phyloP scores from a whole-genome alignment of 2,329 filamentous ascomycete genomes.

The Venturia pyrina region DNA sequence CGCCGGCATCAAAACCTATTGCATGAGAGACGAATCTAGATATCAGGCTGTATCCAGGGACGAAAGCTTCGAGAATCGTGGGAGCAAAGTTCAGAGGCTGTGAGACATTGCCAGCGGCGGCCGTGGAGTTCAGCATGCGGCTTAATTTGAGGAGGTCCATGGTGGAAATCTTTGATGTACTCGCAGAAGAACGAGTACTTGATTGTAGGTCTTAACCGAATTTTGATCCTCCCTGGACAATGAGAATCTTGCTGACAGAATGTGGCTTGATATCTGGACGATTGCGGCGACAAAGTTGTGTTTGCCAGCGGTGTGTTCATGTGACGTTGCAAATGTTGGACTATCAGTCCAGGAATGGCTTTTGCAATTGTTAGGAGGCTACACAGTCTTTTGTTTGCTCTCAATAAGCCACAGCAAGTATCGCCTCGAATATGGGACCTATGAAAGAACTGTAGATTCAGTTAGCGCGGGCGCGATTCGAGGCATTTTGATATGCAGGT shows the following conservation, averaged over 20 bases:
- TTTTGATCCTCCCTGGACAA: neutral
- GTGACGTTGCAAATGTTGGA: neutral
- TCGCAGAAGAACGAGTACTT: neutral
- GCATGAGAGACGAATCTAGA: conserved; percentile 32
- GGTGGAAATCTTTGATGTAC: neutral
- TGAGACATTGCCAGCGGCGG: conserved; percentile 13
- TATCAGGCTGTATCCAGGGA: conserved; percentile 40
- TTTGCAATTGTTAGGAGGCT: neutral
- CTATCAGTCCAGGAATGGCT: neutral
- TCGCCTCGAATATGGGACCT: neutral
- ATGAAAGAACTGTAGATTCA: neutral
- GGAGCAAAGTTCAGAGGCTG: conserved; percentile 27
- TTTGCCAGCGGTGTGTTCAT: neutral
- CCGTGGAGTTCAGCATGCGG: conserved; percentile 3
- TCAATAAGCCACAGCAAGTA: neutral
- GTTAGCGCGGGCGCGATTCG: neutral
- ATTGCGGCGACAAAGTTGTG: neutral
- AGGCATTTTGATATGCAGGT: neutral
- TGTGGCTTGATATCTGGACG: neutral
- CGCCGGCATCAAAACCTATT: conserved; percentile 38
- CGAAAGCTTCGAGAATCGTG: conserved; percentile 38
- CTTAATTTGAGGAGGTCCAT: conserved; percentile 7
- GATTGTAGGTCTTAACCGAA: neutral
- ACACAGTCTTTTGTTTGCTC: neutral
- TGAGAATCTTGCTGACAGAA: neutral